Conservation (phyloP, 2,329 filamentous ascomycete genomes). For the Stemphylium vesicarium region DNA sequence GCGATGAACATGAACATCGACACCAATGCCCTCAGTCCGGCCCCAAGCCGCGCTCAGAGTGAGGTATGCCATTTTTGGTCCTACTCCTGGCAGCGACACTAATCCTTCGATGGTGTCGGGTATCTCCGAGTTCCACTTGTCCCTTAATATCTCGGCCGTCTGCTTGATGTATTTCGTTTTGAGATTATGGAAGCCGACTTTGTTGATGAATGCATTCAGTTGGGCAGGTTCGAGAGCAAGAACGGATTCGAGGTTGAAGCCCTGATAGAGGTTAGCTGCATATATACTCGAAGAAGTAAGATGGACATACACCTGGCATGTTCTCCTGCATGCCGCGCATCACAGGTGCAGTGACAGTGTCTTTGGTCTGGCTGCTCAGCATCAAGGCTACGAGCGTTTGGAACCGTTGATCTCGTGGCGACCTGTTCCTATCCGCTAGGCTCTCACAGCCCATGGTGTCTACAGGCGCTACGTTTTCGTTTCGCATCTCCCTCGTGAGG, state of each 20-base stretch:
- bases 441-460: constrained; percentile 97
- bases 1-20: constrained; percentile 93
- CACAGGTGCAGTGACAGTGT: constrained; percentile 84
- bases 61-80: constrained; percentile 93
- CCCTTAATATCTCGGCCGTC: constrained; percentile 73
- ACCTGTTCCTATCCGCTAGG: constrained; percentile 63
- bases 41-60: constrained; percentile 81
- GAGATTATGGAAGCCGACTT: constrained; percentile 93
- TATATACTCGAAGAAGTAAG: not conserved
- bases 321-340: constrained; percentile 81
- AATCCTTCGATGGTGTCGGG: constrained; percentile 78
- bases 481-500: constrained; percentile 78
- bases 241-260: constrained; percentile 77
- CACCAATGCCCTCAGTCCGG: constrained; percentile 78
- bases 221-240: constrained; percentile 70
- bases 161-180: constrained; percentile 86
- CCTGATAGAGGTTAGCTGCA: constrained; percentile 22
- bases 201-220: constrained; percentile 77
- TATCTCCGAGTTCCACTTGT: constrained; percentile 76
- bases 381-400: constrained; percentile 88
- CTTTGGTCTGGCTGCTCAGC: constrained; percentile 92
- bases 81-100: constrained; percentile 80
- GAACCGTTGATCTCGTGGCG: constrained; percentile 70
- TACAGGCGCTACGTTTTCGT: constrained; percentile 75
- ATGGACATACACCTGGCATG: constrained; percentile 59